Conservation (phyloP, 179 eudicot genomes). For the Beta lomatogona region DNA sequence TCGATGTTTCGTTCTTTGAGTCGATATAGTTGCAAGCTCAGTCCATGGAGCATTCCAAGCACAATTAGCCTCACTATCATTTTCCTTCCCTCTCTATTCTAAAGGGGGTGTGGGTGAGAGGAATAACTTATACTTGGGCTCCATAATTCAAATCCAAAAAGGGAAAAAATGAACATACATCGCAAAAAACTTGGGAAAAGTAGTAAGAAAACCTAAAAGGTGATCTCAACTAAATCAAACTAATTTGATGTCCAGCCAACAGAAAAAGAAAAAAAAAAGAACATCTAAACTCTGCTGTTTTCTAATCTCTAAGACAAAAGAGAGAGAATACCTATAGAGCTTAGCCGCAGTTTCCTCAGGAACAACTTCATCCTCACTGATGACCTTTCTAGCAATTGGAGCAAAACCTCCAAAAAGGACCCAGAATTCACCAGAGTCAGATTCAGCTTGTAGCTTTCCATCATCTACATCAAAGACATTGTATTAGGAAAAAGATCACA, state of each 20-base stretch:
- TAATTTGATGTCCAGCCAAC: neutral
- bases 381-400: slow-evolving; percentile 84
- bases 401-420: slow-evolving; percentile 97
- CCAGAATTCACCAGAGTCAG: slow-evolving; percentile 97
- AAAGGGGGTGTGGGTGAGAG: no score
- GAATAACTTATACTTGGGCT: no score
- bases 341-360: slow-evolving; percentile 77
- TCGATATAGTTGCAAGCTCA: no score
- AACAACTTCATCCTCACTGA: slow-evolving; percentile 77
- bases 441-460: slow-evolving; percentile 89
- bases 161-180: neutral
- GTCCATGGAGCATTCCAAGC: no score
- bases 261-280: neutral
- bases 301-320: neutral
- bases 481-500: slow-evolving; percentile 21
- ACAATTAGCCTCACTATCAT: no score
- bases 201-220: neutral
- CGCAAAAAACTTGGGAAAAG: neutral
- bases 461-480: slow-evolving; percentile 55
- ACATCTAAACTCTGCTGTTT: neutral
- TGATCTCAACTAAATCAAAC: neutral
- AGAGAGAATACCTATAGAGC: slow-evolving; percentile 59
- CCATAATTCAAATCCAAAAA: no score
- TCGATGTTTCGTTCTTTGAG: no score
- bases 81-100: no score